A percentile compares a stretch with the other conserved stretches of the same genome.
Evolutionary conservation across 306 rosid species (phyloP).

Genomic region (Arachis stenosperma): DNA sequence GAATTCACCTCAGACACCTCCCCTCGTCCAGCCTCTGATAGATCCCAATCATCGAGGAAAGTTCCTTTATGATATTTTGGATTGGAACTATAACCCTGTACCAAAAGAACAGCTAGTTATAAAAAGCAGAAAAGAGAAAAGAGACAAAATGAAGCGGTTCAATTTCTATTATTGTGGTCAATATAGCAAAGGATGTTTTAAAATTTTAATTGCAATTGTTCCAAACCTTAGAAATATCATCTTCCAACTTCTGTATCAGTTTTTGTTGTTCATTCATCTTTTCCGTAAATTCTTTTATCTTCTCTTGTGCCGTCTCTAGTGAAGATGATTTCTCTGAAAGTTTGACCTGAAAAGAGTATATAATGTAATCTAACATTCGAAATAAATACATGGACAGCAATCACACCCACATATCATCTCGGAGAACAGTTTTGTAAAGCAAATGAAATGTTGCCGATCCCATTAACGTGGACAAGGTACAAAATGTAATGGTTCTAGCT

Average conservation of each 20-base stretch:
- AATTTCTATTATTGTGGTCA: constrained; percentile 6
- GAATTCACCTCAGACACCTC: constrained; percentile 80
- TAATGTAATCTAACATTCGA: constrained; percentile 29
- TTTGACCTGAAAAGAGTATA: constrained; percentile 62
- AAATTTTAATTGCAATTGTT: constrained; percentile 29
- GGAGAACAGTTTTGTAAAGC: not conserved
- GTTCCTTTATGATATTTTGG: constrained; percentile 40
- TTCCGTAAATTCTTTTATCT: constrained; percentile 61
- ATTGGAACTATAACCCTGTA: constrained; percentile 28
- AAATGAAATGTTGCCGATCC: constrained; percentile 18
- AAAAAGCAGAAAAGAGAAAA: constrained; percentile 5
- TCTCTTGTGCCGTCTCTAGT: constrained; percentile 76
- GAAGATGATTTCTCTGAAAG: constrained; percentile 72
- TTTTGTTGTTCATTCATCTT: constrained; percentile 84
- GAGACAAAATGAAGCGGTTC: constrained; percentile 14
- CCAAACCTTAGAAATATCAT: constrained; percentile 89
- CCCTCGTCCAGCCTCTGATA: constrained; percentile 75
- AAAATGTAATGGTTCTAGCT: constrained; percentile 23
- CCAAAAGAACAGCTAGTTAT: not conserved
- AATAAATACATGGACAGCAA: constrained; percentile 35
- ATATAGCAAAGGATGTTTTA: constrained; percentile 18
- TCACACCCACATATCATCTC: constrained; percentile 13
- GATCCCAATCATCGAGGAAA: constrained; percentile 95
- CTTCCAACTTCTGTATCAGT: constrained; percentile 93
- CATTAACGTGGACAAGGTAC: constrained; percentile 21